Percentiles rank a stretch among this genome's conserved stretches.
Evolutionary conservation across 2,329 filamentous ascomycete genomes (phyloP).

Genomic region (Botryotinia globosa): DNA sequence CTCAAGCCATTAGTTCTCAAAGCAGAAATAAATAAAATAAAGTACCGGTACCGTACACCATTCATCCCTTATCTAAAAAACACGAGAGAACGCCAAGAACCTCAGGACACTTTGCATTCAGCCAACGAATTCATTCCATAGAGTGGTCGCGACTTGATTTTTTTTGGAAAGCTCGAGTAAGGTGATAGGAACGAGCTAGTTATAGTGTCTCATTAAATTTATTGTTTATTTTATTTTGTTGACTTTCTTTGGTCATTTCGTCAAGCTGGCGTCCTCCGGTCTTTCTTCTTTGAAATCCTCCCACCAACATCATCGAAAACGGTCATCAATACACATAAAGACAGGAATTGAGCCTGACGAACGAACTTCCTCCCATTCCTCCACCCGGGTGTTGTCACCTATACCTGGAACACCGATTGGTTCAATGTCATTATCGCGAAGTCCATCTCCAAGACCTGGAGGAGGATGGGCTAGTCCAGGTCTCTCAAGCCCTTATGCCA

Average conservation of each 20-base stretch:
- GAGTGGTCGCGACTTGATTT: not conserved
- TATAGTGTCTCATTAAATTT: not conserved
- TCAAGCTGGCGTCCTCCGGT: slow-evolving; percentile 21
- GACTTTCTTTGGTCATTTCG: not conserved
- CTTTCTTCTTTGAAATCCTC: slow-evolving; percentile 16
- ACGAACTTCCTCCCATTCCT: slow-evolving; percentile 23
- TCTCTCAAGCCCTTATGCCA: slow-evolving; percentile 60
- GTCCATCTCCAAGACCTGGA: slow-evolving; percentile 78
- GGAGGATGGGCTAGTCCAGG: slow-evolving; percentile 88
- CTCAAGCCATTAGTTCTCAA: not conserved
- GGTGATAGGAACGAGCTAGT: not conserved
- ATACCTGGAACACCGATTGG: slow-evolving; percentile 50
- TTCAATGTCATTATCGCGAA: slow-evolving; percentile 81
- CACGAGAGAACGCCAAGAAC: slow-evolving; percentile 14
- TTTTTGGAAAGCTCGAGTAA: not conserved
- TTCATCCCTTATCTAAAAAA: slow-evolving; percentile 3
- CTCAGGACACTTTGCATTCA: slow-evolving; percentile 19
- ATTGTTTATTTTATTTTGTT: not conserved
- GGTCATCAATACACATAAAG: slow-evolving; percentile 23
- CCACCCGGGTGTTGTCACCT: slow-evolving; percentile 30
- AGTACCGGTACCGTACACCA: not conserved
- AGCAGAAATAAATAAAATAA: not conserved
- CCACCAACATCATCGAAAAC: slow-evolving; percentile 20
- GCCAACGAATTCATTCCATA: not conserved
- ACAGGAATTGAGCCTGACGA: slow-evolving; percentile 14